Conservation (phyloP, 108 stramenopile species). For the Epipyxis sp. region DNA sequence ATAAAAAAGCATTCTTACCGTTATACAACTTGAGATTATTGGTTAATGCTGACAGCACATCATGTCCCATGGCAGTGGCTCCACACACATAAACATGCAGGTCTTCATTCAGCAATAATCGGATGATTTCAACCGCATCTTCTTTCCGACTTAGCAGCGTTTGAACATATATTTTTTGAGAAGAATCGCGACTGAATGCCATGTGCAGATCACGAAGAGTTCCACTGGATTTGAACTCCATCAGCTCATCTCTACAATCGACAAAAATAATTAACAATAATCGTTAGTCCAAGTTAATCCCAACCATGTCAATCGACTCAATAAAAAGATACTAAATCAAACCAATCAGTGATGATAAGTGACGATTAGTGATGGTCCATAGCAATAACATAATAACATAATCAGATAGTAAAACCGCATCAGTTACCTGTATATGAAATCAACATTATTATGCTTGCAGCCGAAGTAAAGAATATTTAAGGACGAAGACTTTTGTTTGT, state of each 20-base stretch:
- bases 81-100: constrained; percentile 57
- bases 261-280: too few species aligned
- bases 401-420: too few species aligned
- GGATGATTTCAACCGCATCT: not conserved
- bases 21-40: constrained; percentile 21
- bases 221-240: constrained; percentile 59
- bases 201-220: constrained; percentile 66
- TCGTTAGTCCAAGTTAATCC: too few species aligned
- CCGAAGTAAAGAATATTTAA: constrained; percentile 84
- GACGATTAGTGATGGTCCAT: too few species aligned
- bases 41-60: constrained; percentile 44
- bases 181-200: constrained; percentile 82
- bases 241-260: too few species aligned
- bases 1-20: too few species aligned
- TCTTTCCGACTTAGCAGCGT: constrained; percentile 66
- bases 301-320: too few species aligned
- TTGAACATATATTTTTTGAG: constrained; percentile 90
- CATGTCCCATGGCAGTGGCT: constrained; percentile 50
- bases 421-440: constrained; percentile 90
- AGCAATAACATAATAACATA: too few species aligned
- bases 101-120: constrained; percentile 39
- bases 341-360: too few species aligned
- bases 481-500: constrained; percentile 32
- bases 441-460: constrained; percentile 71
- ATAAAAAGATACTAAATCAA: too few species aligned